These are phyloP conservation scores for Syzygium malaccense DNA, from an alignment of 441 rosid species.

Conservation along the genomic window DNA sequence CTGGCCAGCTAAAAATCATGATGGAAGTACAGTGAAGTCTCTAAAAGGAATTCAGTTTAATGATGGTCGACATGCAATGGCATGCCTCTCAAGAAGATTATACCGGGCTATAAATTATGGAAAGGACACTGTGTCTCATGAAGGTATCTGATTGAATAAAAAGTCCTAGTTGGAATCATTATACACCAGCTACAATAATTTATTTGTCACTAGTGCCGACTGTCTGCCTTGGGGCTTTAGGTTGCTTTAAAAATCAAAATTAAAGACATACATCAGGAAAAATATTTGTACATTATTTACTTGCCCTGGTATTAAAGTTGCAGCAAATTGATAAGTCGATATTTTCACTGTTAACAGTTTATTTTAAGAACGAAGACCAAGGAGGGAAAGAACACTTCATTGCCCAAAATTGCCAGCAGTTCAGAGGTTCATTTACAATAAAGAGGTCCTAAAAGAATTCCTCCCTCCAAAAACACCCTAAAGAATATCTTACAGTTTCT, in stretches of 20 bases:
- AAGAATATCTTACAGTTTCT: background rate
- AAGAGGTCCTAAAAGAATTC: background rate
- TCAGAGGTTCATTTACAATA: background rate
- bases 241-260: background rate
- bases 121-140: background rate
- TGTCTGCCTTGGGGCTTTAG: background rate
- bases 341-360: background rate
- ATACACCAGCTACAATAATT: background rate
- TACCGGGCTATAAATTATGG: background rate
- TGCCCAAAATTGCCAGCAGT: background rate
- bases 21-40: background rate
- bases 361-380: background rate
- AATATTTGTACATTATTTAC: background rate
- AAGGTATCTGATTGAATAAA: background rate
- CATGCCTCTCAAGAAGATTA: background rate
- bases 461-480: background rate
- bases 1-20: background rate
- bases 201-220: background rate
- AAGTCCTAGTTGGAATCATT: background rate
- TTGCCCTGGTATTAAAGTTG: background rate
- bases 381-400: background rate
- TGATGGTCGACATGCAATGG: background rate
- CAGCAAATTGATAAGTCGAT: background rate
- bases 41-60: background rate
- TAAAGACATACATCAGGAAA: background rate